Evolutionary conservation across 345 rosid species (phyloP).

Genomic region (Populus alba): DNA sequence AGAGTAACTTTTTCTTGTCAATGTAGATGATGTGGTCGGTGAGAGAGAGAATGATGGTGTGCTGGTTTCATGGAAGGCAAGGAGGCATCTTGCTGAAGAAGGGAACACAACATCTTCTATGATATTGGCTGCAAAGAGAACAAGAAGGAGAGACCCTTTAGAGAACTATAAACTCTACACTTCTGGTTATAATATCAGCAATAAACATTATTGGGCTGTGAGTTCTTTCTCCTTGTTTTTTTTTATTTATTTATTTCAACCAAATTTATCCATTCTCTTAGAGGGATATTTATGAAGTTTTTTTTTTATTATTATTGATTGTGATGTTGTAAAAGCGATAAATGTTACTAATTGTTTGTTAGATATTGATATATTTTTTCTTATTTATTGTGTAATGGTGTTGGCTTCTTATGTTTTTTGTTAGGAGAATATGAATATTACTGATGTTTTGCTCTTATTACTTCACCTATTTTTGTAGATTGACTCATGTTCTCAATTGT

Average conservation of each 20-base stretch:
- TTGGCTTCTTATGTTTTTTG: no score
- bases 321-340: background rate
- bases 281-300: background rate
- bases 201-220: constrained; percentile 78
- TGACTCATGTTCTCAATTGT: no score
- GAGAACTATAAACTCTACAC: constrained; percentile 50
- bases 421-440: no score
- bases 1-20: background rate
- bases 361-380: no score
- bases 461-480: no score
- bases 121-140: constrained; percentile 21
- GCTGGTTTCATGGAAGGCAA: constrained; percentile 39
- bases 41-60: constrained; percentile 16
- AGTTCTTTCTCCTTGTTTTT: constrained; percentile 31
- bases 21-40: constrained; percentile 6
- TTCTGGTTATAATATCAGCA: constrained; percentile 95
- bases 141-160: constrained; percentile 47
- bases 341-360: no score
- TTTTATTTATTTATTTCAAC: background rate
- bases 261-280: background rate
- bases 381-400: no score
- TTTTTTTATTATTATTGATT: background rate
- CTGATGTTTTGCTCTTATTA: no score
- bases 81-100: constrained; percentile 55
- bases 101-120: background rate